Evolutionary conservation across 768 basidiomycete species (phyloP).

Genomic region (Leccinum broughii): DNA sequence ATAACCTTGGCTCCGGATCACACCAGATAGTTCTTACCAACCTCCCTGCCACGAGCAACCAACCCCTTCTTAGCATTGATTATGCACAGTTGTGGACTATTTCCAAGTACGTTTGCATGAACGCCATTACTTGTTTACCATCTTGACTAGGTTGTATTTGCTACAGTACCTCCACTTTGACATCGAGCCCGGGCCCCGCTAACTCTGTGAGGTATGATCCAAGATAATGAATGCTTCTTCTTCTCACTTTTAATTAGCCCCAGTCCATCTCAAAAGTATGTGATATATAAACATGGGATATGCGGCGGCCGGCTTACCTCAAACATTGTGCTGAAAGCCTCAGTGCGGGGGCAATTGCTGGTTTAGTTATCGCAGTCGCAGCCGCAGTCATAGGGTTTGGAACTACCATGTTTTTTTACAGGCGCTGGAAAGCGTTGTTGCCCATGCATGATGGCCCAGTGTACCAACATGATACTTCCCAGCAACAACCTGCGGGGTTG

Average conservation of each 20-base stretch:
- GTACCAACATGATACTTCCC: constrained; percentile 13
- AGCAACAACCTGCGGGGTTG: constrained; percentile 3
- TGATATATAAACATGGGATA: not conserved
- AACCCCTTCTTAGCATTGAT: constrained; percentile 32
- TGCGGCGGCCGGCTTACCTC: not conserved
- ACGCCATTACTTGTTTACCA: not conserved
- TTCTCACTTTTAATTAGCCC: not conserved
- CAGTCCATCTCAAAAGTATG: constrained; percentile 15
- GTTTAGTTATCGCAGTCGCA: constrained; percentile 19
- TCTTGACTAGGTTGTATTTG: constrained; percentile 1
- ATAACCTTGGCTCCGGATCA: constrained; percentile 41
- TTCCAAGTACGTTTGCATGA: constrained; percentile 16
- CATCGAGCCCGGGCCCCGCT: not conserved
- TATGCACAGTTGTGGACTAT: constrained; percentile 31
- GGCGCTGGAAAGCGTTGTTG: constrained; percentile 29
- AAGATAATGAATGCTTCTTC: not conserved
- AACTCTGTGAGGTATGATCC: constrained; percentile 4
- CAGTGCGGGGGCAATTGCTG: constrained; percentile 25
- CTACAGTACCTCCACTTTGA: not conserved
- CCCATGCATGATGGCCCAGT: constrained; percentile 11
- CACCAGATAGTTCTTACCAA: constrained; percentile 39
- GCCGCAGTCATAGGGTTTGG: constrained; percentile 14
- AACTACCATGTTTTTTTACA: constrained; percentile 28
- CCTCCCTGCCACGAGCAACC: constrained; percentile 18
- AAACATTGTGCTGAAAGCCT: constrained; percentile 11